These are phyloP conservation scores for Aspergillus fumigatus DNA, from an alignment of 2,329 filamentous ascomycete genomes.

Conservation along the genomic window DNA sequence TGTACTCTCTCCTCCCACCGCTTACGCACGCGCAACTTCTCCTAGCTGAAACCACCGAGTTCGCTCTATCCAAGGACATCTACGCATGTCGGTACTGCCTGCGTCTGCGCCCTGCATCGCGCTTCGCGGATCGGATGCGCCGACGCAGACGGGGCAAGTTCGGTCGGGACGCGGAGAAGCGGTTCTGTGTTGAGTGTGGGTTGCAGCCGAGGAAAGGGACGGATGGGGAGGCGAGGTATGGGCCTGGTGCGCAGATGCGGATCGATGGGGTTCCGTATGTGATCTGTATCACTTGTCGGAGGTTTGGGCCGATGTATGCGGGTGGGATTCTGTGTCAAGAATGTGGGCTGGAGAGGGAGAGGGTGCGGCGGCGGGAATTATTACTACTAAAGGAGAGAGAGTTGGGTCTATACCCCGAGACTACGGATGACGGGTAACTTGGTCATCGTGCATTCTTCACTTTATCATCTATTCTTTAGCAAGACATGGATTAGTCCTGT, in stretches of 20 bases:
- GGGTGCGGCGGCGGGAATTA: not conserved
- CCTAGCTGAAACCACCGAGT: constrained; percentile 16
- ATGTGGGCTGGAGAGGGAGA: constrained; percentile 5
- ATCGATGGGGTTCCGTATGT: constrained; percentile 18
- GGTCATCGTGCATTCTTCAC: not conserved
- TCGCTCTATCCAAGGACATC: constrained; percentile 16
- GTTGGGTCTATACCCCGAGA: too few species aligned
- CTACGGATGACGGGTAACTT: not conserved
- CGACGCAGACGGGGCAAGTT: constrained; percentile 15
- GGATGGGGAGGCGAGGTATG: constrained; percentile 19
- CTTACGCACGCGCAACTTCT: constrained; percentile 22
- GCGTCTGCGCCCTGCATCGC: constrained; percentile 17
- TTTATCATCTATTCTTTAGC: not conserved
- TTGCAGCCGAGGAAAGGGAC: constrained; percentile 16
- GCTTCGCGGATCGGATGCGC: constrained; percentile 26
- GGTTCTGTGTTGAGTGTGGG: constrained; percentile 28
- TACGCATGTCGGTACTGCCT: constrained; percentile 26
- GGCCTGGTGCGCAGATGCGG: constrained; percentile 19
- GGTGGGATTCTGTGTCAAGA: constrained; percentile 10
- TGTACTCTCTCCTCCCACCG: constrained; percentile 18
- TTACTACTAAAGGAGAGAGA: not conserved
- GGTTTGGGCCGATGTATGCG: constrained; percentile 10
- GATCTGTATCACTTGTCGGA: constrained; percentile 20
- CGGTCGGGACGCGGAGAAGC: constrained; percentile 15
- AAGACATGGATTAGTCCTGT: constrained; percentile 4